Base-by-base conservation (phyloP, 2,329 filamentous ascomycete species). In the Huntiella decipiens region DNA sequence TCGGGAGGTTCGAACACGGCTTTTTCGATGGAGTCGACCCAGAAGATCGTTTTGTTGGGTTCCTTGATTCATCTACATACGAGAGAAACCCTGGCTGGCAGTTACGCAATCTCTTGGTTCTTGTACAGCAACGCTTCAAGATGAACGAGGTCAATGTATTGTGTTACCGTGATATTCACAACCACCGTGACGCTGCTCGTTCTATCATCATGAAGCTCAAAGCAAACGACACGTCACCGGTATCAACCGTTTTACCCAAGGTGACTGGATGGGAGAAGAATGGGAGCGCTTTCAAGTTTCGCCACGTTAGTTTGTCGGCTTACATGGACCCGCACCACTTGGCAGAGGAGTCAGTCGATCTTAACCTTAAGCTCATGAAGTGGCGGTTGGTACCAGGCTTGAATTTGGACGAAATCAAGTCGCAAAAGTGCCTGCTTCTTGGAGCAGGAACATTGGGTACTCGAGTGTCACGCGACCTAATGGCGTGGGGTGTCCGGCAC, bases 351-450 rank as follows among this genome's bases (percentile, higher is more conserved):
- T 86, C 87, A 1, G 88, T 96, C 7, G 91, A 98, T 56, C 70
- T 98, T 49, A 98, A 98, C 56, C 68, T 96, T 50, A 96, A 96
- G 63, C 71, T 98, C 48, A 98, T 98, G 79, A 98, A 95, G 64
- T 98, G 91, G 91, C 79, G 91, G 35, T 85, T 98, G 55, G 84
- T 86, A 5, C 91, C 91, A 0, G 78, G 79, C 43, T 71, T 98
- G 36, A 73, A 96, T 57, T 73, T 98, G 7, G 86, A 95, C 28
- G 73, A 74, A 28, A 87, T 96, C 58, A 95, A 94, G 57, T 73
- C 79, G 48, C 88, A 85, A 3, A 93, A 79, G 57, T 98, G 91
- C 57, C 71, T 98, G 12, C 66, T 98, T 2, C 74, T 98, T 1
- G 91, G 91, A 4, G 86, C 91, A 1, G 91, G 91, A 11, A 98